Base-by-base conservation (phyloP, 1,139 yeast genomes). In the Zygotorulaspora mrakii region DNA sequence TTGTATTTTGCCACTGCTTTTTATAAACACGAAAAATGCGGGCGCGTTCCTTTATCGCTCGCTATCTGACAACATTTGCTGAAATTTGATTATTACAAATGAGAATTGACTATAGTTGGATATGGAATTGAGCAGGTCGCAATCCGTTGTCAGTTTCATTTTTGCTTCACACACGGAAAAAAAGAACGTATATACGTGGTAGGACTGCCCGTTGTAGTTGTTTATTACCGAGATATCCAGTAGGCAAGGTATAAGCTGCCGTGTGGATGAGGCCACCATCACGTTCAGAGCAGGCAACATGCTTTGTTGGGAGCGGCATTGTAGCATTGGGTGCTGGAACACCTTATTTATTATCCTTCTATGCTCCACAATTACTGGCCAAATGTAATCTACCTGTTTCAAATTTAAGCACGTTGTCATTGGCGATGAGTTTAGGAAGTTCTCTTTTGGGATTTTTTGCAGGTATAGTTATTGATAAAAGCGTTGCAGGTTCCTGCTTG, bases 381-480 rank as follows among this genome's bases (percentile, higher is more conserved):
- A 65, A 70, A 47, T 75, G 82, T 25, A 73, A 77, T 0, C 67
- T 82, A 23, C 72, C 81, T 0, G 73, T 82, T 0, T 67, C 76
- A 0, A 77, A 76, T 47, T 75, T 87, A 5, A 84, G 87, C 2
- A 71, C 75, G 12, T 68, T 83, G 4, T 76, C 89, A 0, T 63
- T 82, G 28, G 76, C 83, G 0, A 65, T 79, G 14, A 77, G 74
- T 39, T 55, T 81, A 9, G 91, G 91, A 1, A 69, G 82, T 1
- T 78, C 85, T 0, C 52, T 79, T 4, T 81, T 87, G 12, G 91
- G 89, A 0, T 65, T 81, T 17, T 73, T 82, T 0, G 87, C 82
- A 1, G 91, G 94, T 0, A 55, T 79, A 22, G 53, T 81, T 20
- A 80, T 81, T 30, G 91, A 82, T 55, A 67, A 60, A 32, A 65